Base-by-base conservation (phyloP, 805 yeast species). In the Cyberlindnera bimundalis region DNA sequence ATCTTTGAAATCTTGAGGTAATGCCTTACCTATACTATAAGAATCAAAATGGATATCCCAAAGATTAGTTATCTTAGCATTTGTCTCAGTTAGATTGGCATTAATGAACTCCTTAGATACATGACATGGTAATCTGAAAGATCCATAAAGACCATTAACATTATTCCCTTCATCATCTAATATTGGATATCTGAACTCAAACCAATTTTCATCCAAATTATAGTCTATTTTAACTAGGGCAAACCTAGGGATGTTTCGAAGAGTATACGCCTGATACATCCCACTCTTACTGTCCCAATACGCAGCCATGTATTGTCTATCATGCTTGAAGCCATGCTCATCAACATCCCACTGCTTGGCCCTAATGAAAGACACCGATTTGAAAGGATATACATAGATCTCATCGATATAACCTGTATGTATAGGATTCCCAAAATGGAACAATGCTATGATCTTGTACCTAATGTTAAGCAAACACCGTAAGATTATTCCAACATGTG, bases 321-420 rank as follows among this genome's bases (percentile, higher is more conserved):
- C 57, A 35, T 49, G 33, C 38, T 49, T 52, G 30, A 52, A 42
- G 4, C 57, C 57, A 35, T 32, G 35, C 35, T 48, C 47, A 40
- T 51, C 55, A 33, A 52, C 21, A 28, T 45, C 47, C 57, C 57
- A 52, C 16, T 32, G 29, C 3, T 37, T 18, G 2, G 43, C 50
- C 6, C 33, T 29, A 3, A 51, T 13, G 19, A 39, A 40, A 3
- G 50, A 42, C 12, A 42, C 38, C 2, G 53, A 49, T 28, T 52
- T 52, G 20, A 52, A 39, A 4, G 57, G 57, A 25, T 47, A 49
- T 4, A 52, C 45, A 26, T 35, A 34, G 14, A 52, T 42, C 33
- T 39, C 29, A 7, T 26, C 14, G 4, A 52, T 39, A 3, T 29
- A 30, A 1, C 51, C 52, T 5, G 47, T 18, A 19, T 37, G 38